phyloP scores from a whole-genome alignment of 495 filamentous ascomycete species.

The Talaromyces thailandensis region DNA sequence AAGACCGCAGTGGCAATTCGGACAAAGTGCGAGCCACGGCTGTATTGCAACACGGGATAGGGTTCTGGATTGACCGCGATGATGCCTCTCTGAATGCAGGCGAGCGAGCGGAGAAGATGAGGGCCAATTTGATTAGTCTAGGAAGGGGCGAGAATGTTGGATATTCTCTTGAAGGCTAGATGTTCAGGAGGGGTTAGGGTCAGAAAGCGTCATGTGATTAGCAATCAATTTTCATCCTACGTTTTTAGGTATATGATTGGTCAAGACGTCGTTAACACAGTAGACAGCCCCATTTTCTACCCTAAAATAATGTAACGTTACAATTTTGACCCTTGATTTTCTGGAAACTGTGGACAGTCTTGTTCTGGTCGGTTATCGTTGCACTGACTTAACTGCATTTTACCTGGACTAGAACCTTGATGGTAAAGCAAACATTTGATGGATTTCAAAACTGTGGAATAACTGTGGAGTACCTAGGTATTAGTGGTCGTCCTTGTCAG shows the following conservation, averaged over 20 bases:
- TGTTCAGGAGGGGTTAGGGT: neutral
- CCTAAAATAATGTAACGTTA: conserved; percentile 6
- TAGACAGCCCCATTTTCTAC: neutral
- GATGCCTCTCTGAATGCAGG: conserved; percentile 46
- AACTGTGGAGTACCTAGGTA: too few relatives aligned
- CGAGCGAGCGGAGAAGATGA: conserved; percentile 40
- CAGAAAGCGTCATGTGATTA: neutral
- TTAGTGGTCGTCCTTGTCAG: too few relatives aligned
- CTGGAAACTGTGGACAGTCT: too few relatives aligned
- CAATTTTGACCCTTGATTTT: neutral
- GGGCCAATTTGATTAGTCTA: conserved; percentile 47
- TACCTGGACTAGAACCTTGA: neutral
- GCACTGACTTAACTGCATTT: neutral
- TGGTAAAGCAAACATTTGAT: neutral
- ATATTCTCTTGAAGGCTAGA: conserved; percentile 18
- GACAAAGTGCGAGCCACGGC: conserved; percentile 55
- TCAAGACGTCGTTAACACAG: neutral
- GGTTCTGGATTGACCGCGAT: conserved; percentile 55
- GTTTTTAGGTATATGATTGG: neutral
- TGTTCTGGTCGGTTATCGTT: neutral
- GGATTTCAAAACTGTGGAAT: neutral
- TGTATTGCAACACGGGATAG: conserved; percentile 79
- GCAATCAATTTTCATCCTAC: neutral
- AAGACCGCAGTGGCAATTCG: conserved; percentile 16
- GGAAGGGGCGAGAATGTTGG: conserved; percentile 52